Evolutionary conservation across 805 yeast genomes (phyloP), one percentile per base, ranked within the genome.

Genomic region (Pichia manshurica): DNA sequence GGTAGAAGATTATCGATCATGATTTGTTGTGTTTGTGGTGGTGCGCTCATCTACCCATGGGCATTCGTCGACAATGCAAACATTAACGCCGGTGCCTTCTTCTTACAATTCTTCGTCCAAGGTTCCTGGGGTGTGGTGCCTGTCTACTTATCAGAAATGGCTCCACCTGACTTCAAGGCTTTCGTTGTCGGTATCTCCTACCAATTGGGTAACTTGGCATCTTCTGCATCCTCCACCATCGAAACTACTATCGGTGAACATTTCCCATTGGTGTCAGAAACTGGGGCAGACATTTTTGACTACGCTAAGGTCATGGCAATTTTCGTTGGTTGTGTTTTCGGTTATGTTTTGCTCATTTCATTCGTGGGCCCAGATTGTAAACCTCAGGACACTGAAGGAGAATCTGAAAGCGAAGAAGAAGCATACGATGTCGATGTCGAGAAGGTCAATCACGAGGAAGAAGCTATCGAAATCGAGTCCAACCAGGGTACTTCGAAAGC

Each of bases 121-220:
- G 86, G 86, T 57, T 79, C 81, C 23, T 81, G 84, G 82, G 86
- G 86, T 56, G 80, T 79, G 37, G 69, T 76, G 46, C 86, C 86
- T 46, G 70, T 79, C 49, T 83, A 80, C 62, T 65, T 81, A 46
- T 69, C 79, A 3, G 85, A 79, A 62, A 68, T 82, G 52, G 72
- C 83, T 36, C 82, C 82, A 48, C 81, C 82, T 19, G 78, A 77
- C 50, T 79, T 75, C 66, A 71, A 82, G 63, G 72, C 86, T 8
- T 78, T 82, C 50, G 77, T 79, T 45, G 74, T 77, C 38, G 87
- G 87, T 60, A 72, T 74, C 31, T 70, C 83, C 20, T 82, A 82
- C 61, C 87, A 82, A 62, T 67, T 82, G 54, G 87, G 87, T 68
- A 82, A 81, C 65, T 69, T 81, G 58, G 80, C 79, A 20, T 76